These are phyloP conservation scores for Stenogyne calaminthoides DNA, from an alignment of 305 asterid genomes.

Conservation along the genomic window DNA sequence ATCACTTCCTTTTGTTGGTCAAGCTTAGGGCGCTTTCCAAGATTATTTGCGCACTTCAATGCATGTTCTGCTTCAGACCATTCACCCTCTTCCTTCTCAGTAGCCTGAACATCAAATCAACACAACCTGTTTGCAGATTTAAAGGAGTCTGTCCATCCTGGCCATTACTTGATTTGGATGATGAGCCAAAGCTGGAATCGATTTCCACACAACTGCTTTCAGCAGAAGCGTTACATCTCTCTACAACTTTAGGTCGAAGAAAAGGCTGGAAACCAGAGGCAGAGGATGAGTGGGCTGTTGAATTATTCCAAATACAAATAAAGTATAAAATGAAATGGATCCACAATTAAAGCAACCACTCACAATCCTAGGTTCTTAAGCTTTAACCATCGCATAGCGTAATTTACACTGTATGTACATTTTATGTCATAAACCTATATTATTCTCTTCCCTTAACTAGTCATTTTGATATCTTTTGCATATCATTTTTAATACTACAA, in stretches of 20 bases:
- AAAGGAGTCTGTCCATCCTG: conserved; percentile 40
- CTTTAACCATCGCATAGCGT: neutral
- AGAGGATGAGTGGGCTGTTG: conserved; percentile 68
- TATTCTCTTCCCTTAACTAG: too few species aligned
- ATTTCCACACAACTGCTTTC: conserved; percentile 35
- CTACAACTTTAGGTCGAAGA: conserved; percentile 52
- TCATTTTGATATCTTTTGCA: too few species aligned
- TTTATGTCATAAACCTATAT: too few species aligned
- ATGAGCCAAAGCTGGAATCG: conserved; percentile 35
- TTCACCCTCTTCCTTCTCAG: conserved; percentile 95
- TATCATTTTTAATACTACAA: too few species aligned
- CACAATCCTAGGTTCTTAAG: neutral
- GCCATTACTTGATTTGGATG: conserved; percentile 38
- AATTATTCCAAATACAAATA: neutral
- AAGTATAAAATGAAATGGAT: neutral
- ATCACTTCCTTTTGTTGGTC: conserved; percentile 87
- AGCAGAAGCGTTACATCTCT: conserved; percentile 38
- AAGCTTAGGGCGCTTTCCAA: conserved; percentile 74
- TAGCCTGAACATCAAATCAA: conserved; percentile 36
- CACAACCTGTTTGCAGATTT: conserved; percentile 44
- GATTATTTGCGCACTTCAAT: conserved; percentile 54
- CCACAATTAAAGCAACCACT: neutral
- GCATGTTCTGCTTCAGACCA: conserved; percentile 89
- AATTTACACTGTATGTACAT: neutral
- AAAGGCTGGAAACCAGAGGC: conserved; percentile 93